A percentile compares a stretch with the other conserved stretches of the same genome.
Evolutionary conservation across 352 stramenopile species (phyloP).

Genomic region (Plasmopara viticola): DNA sequence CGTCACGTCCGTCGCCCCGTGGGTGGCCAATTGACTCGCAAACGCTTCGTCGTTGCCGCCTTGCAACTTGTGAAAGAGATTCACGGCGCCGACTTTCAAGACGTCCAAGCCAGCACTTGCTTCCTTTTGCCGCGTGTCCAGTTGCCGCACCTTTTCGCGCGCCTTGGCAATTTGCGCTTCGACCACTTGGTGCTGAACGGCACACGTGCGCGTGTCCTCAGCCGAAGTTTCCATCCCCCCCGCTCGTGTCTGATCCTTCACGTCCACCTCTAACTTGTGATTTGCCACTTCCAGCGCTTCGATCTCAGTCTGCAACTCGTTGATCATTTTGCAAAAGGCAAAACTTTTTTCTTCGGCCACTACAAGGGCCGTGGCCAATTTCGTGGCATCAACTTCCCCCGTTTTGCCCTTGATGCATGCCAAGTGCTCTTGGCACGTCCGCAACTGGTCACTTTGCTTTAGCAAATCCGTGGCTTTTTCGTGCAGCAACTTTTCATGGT

Average conservation of each 20-base stretch:
- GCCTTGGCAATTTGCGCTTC: slow-evolving; percentile 84
- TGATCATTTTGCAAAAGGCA: slow-evolving; percentile 92
- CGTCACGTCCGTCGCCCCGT: slow-evolving; percentile 75
- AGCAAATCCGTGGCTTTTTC: slow-evolving; percentile 74
- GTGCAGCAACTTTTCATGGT: slow-evolving; percentile 66
- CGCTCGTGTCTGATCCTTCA: slow-evolving; percentile 30
- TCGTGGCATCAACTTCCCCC: slow-evolving; percentile 71
- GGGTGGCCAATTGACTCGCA: slow-evolving; percentile 51
- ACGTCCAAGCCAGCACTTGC: slow-evolving; percentile 53
- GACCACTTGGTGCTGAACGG: slow-evolving; percentile 60
- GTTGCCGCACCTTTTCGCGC: slow-evolving; percentile 63
- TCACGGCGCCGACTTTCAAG: slow-evolving; percentile 69
- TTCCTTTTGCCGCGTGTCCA: slow-evolving; percentile 59
- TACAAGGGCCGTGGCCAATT: slow-evolving; percentile 80
- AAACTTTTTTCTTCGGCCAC: slow-evolving; percentile 93
- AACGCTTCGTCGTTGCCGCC: slow-evolving; percentile 71
- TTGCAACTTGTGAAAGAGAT: slow-evolving; percentile 76
- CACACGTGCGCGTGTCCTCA: slow-evolving; percentile 41
- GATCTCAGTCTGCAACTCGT: slow-evolving; percentile 90
- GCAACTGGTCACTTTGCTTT: slow-evolving; percentile 61
- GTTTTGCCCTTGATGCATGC: slow-evolving; percentile 88
- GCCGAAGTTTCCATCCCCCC: slow-evolving; percentile 38
- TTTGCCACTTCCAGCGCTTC: slow-evolving; percentile 84
- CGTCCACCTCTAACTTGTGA: slow-evolving; percentile 57
- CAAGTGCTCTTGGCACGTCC: slow-evolving; percentile 73